Evolutionary conservation across 305 asterid genomes (phyloP), one percentile per base, ranked within the genome.

Genomic region (Fraxinus angustifolia): DNA sequence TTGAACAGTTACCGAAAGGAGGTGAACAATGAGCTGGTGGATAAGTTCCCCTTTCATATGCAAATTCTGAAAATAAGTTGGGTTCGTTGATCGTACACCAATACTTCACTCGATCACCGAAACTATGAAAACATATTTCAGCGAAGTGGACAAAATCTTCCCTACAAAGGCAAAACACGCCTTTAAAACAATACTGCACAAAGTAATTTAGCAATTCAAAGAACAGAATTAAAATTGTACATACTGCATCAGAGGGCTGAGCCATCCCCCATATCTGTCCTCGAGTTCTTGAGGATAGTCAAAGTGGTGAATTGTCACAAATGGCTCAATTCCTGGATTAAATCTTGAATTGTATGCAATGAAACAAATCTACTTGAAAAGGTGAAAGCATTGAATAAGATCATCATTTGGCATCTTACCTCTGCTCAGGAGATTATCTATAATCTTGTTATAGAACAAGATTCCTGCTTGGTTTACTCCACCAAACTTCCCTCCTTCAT

Each of bases 71-170:
- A 19, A 83, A 83, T 68, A 94, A 26, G 83, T 90, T 91, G 67
- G 94, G 95, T 73, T 96, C 97, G 14, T 95, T 95, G 79, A 95
- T 84, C 5, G 95, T 95, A 50, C 85, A 38, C 99, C 99, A 95
- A 50, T 91, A 85, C 88, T 87, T 92, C 79, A 94, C 99, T 36
- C 98, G 92, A 81, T 92, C 93, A 14, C 88, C 95, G 45, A 92
- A 96, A 70, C 84, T 77, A 85, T 83, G 76, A 79, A 94, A 96
- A 79, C 99, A 95, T 56, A 78, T 88, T 85, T 91, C 86, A 31
- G 98, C 93, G 82, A 89, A 91, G 85, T 91, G 85, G 45, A 84
- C 83, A 87, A 83, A 93, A 17, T 96, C 98, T 71, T 90, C 94
- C 97, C 98, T 93, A 76, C 78, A 38, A 78, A 82, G 83, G 53